Conservation (phyloP, 1,139 yeast genomes). For the Magnusiomyces ingens region DNA sequence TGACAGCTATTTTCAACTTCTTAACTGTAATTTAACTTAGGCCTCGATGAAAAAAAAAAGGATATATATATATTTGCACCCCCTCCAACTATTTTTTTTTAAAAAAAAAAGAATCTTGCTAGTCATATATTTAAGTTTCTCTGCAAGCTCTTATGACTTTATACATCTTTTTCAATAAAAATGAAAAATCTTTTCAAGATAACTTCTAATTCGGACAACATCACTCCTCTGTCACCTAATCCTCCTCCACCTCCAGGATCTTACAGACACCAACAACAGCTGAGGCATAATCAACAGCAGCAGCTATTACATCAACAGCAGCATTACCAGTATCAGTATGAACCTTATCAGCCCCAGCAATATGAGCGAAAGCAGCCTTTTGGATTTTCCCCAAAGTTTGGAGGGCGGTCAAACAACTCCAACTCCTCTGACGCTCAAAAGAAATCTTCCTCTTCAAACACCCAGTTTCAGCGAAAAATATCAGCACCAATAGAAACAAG, state of each 20-base stretch:
- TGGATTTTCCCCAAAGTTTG: slow-evolving; percentile 1
- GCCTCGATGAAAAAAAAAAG: too few species aligned
- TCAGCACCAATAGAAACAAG: slow-evolving; percentile 2
- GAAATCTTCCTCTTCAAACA: not conserved
- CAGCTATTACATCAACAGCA: not conserved
- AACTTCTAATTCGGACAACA: slow-evolving; percentile 1
- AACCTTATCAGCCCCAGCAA: not conserved
- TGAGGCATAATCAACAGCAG: too few species aligned
- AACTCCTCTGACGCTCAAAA: too few species aligned
- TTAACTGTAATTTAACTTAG: too few species aligned
- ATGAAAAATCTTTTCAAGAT: slow-evolving; percentile 7
- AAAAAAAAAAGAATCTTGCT: too few species aligned
- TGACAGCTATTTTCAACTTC: too few species aligned
- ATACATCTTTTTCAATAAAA: too few species aligned
- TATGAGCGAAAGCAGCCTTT: not conserved
- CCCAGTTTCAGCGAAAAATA: not conserved
- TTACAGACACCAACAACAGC: not conserved
- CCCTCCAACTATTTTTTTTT: too few species aligned
- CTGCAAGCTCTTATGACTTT: too few species aligned
- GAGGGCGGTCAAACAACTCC: not conserved
- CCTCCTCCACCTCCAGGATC: not conserved
- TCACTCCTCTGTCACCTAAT: slow-evolving; percentile 6
- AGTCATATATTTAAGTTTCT: too few species aligned
- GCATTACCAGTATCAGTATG: not conserved
- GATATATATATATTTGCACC: too few species aligned